Base-by-base conservation (phyloP, 805 yeast genomes). In the Candida ponderosae region DNA sequence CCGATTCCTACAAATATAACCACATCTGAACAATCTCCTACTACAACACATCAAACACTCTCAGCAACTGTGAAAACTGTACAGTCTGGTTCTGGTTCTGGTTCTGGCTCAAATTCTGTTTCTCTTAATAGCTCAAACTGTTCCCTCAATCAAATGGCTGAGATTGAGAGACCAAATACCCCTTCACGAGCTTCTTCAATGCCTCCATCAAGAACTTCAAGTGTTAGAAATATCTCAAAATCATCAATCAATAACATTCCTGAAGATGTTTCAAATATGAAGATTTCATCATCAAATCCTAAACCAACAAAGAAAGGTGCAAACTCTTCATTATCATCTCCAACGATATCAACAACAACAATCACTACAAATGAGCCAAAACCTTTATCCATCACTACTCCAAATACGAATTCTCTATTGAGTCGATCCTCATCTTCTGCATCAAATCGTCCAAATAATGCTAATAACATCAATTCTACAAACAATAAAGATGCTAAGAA, bases 401-500 rank as follows among this genome's bases (percentile, higher is more conserved):
- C 23, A 21, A 21, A 21, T 21, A 21, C 6, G 6, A 21, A 21
- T 21, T 21, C 32, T 31, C 39, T 41, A 27, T 40, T 50, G 17
- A 42, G 47, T 21, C 45, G 54, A 18, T 48, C 55, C 3, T 45
- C 53, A 3, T 50, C 54, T 15, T 35, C 39, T 14, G 49, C 47
- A 19, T 48, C 55, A 11, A 38, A 44, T 21, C 19, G 34, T 21
- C 37, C 27, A 24, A 9, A 7, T 9, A n/a, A n/a, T n/a, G n/a
- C n/a, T n/a, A n/a, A n/a, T n/a, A n/a, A n/a, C n/a, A n/a, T n/a
- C n/a, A n/a, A n/a, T n/a, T n/a, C n/a, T n/a, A 18, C 31, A 35
- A 29, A 18, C 18, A n/a, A 31, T 17, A 36, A 26, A n/a, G 35
- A 31, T 29, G 24, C n/a, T 15, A 50, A 46, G 31, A 36, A 43